A percentile compares a stretch with the other conserved stretches of the same genome.
phyloP scores from a whole-genome alignment of 176 grass and related monocot genomes.

The Oryza officinalis region DNA sequence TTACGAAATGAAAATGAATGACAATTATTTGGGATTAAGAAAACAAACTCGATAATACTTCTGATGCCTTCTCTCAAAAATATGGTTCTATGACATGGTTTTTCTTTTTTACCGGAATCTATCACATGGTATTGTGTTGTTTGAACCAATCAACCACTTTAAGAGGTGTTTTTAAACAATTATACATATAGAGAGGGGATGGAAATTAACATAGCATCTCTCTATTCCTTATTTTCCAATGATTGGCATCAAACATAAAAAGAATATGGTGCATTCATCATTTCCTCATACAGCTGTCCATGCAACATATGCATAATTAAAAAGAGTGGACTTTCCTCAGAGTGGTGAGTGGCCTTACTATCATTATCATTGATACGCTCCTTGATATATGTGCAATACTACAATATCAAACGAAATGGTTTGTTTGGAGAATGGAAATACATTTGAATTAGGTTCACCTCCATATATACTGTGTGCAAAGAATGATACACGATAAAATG shows the following conservation, averaged over 20 bases:
- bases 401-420: background rate
- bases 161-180: background rate
- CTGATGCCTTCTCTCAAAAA: background rate
- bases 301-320: background rate
- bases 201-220: too few relatives aligned
- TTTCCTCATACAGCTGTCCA: background rate
- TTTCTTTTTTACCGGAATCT: background rate
- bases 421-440: background rate
- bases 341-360: background rate
- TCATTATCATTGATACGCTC: background rate
- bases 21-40: background rate
- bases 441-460: too few relatives aligned
- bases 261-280: background rate
- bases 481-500: too few relatives aligned
- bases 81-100: background rate
- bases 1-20: background rate
- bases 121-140: background rate
- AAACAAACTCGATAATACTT: background rate
- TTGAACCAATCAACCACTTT: background rate
- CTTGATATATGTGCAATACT: background rate
- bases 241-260: background rate
- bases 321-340: background rate
- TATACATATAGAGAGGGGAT: background rate
- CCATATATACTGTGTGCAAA: too few relatives aligned
- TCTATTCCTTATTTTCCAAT: background rate